Evolutionary conservation across 2,329 filamentous ascomycete genomes (phyloP), one percentile per base, ranked within the genome.

Genomic region (Colletotrichum tabaci): DNA sequence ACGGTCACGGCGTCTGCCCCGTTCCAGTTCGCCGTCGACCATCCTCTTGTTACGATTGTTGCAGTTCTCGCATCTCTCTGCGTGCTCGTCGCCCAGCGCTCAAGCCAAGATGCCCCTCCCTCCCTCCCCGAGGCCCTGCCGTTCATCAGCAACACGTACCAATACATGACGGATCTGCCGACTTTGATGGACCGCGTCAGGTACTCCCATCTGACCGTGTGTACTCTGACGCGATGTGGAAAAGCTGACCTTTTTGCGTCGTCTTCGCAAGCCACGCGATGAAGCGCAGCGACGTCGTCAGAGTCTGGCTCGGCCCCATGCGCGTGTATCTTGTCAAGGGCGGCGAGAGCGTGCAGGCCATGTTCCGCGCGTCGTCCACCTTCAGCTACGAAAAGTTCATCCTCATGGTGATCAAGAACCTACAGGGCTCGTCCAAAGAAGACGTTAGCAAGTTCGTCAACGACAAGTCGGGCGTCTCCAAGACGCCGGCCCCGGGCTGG

Each of bases 361-460:
- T 76, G 61, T 76, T 76, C 16, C 72, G 72, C 12, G 66, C 61
- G 3, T 70, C 72, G 7, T n/a, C 65, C n/a, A 46, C n/a, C 53
- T 58, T 76, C 53, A 62, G 72, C 70, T 72, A 72, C n/a, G 70
- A 77, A 64, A 70, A 71, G 47, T 74, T 75, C 62, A 40, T 75
- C 30, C 13, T 76, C 9, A 35, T 73, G 40, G 62, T 72, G n/a
- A 44, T 74, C 47, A 30, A 26, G 7, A 46, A 71, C 13, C 35
- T 74, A 8, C 61, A 64, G 47, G 62, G 72, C 23, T 47, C 57
- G 2, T 21, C 67, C 4, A 55, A 73, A 13, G 50, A 74, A 35
- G 76, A 77, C 47, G 46, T 72, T 0, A 63, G 44, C 9, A 71
- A 46, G 35, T 65, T 75, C 12, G 49, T 40, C 7, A 53, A 23